Evolutionary conservation across 1,284 basidiomycete species (phyloP).

Genomic region (Microbotryum saponariae): DNA sequence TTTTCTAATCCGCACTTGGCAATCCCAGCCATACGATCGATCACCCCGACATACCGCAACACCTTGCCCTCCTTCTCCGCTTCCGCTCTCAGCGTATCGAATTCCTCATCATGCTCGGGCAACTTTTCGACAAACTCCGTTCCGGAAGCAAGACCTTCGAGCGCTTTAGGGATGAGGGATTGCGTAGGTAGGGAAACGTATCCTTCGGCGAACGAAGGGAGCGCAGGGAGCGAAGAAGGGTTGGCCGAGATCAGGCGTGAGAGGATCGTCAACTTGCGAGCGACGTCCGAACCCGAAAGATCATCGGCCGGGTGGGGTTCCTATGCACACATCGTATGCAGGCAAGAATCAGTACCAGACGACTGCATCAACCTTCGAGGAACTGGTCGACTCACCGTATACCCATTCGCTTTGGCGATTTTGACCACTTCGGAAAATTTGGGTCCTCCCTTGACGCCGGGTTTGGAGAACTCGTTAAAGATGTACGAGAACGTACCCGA

Average conservation of each 20-base stretch:
- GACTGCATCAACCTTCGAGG: background rate
- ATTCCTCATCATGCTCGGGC: slow-evolving; percentile 75
- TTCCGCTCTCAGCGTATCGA: slow-evolving; percentile 64
- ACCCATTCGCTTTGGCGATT: slow-evolving; percentile 82
- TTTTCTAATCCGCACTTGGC: slow-evolving; percentile 83
- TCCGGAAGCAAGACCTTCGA: slow-evolving; percentile 60
- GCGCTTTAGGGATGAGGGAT: slow-evolving; percentile 72
- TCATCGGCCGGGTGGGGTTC: slow-evolving; percentile 97
- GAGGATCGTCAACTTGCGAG: slow-evolving; percentile 91
- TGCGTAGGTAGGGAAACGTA: slow-evolving; percentile 73
- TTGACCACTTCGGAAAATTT: slow-evolving; percentile 83
- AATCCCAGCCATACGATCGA: slow-evolving; percentile 65
- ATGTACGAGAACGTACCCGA: slow-evolving; percentile 97
- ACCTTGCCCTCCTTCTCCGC: slow-evolving; percentile 73
- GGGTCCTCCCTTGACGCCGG: slow-evolving; percentile 37
- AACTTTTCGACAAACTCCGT: slow-evolving; percentile 75
- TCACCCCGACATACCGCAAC: slow-evolving; percentile 86
- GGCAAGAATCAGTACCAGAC: background rate
- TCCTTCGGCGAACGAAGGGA: slow-evolving; percentile 52
- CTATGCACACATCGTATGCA: slow-evolving; percentile 43
- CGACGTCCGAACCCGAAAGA: slow-evolving; percentile 91
- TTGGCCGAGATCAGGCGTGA: slow-evolving; percentile 61
- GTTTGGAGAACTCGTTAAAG: slow-evolving; percentile 85
- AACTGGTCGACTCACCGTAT: slow-evolving; percentile 58
- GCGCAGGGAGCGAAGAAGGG: slow-evolving; percentile 36